phyloP scores from a whole-genome alignment of 2,329 filamentous ascomycete species.

The Diaporthe helianthi region DNA sequence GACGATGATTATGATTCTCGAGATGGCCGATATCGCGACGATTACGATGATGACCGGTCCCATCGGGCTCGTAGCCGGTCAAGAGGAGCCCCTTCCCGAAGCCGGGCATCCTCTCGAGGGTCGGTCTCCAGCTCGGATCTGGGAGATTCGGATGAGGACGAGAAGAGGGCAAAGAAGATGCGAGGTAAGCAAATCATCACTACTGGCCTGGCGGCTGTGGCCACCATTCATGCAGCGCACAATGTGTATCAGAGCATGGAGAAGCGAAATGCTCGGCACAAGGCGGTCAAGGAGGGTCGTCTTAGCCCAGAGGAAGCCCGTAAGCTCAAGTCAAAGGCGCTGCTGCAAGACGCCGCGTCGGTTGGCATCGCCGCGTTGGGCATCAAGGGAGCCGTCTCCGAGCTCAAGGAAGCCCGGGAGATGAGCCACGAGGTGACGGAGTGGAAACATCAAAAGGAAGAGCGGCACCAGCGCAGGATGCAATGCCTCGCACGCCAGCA shows the following conservation, averaged over 20 bases:
- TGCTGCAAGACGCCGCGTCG: constrained; percentile 65
- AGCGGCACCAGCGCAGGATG: constrained; percentile 56
- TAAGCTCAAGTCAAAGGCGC: constrained; percentile 63
- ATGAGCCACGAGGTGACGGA: constrained; percentile 55
- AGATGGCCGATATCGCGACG: constrained; percentile 46
- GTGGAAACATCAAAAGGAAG: constrained; percentile 57
- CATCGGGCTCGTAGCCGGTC: constrained; percentile 49
- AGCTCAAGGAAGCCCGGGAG: constrained; percentile 63
- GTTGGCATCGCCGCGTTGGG: constrained; percentile 64
- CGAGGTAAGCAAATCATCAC: constrained; percentile 68
- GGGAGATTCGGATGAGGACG: constrained; percentile 65
- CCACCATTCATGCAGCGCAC: constrained; percentile 67
- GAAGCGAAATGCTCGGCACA: constrained; percentile 59
- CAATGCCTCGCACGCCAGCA: constrained; percentile 42
- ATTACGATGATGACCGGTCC: constrained; percentile 56
- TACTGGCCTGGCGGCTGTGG: constrained; percentile 62
- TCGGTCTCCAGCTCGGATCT: constrained; percentile 62
- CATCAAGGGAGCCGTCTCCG: constrained; percentile 62
- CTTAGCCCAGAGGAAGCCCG: constrained; percentile 58
- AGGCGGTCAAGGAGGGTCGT: constrained; percentile 61
- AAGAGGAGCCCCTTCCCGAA: constrained; percentile 43
- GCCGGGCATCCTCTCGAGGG: constrained; percentile 47
- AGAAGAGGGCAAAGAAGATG: constrained; percentile 62
- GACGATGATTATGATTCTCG: constrained; percentile 54
- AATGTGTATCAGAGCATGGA: constrained; percentile 66